phyloP scores from a whole-genome alignment of 2,329 filamentous ascomycete genomes.

The Apiospora aurea region DNA sequence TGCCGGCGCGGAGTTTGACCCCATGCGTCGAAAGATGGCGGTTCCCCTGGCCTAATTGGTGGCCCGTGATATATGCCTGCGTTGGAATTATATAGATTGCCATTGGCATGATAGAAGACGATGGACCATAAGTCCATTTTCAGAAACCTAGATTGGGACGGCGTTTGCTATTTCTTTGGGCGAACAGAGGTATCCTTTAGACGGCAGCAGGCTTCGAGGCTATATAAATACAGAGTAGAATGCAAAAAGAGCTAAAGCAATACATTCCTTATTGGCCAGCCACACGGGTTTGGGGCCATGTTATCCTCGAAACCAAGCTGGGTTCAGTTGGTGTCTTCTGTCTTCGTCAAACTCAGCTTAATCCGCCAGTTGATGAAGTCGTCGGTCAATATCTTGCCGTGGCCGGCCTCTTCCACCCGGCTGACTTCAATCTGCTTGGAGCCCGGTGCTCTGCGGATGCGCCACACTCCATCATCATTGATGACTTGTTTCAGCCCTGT shows the following conservation, averaged over 20 bases:
- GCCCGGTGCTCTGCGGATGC: conserved; percentile 72
- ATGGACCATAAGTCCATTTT: background rate
- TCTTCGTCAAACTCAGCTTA: conserved; percentile 20
- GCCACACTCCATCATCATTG: conserved; percentile 80
- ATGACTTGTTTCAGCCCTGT: conserved; percentile 69
- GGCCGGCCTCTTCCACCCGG: conserved; percentile 75
- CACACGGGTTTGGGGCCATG: background rate
- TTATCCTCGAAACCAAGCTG: background rate
- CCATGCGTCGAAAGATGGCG: conserved; percentile 71
- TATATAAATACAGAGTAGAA: conserved; percentile 3
- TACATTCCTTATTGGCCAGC: background rate
- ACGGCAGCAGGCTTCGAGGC: background rate
- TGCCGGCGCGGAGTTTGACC: conserved; percentile 49
- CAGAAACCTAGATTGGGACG: background rate
- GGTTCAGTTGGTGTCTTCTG: background rate
- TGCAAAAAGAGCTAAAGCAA: background rate
- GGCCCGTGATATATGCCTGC: background rate
- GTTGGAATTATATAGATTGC: background rate
- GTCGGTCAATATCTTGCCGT: conserved; percentile 77
- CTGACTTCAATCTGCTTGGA: conserved; percentile 75
- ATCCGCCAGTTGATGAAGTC: conserved; percentile 80
- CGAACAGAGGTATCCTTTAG: conserved; percentile 1
- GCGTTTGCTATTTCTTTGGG: conserved; percentile 8
- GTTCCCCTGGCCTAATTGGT: conserved; percentile 39
- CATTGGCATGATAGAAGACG: background rate